Evolutionary conservation across 2,329 filamentous ascomycete genomes (phyloP).

Genomic region (Alternaria atra): DNA sequence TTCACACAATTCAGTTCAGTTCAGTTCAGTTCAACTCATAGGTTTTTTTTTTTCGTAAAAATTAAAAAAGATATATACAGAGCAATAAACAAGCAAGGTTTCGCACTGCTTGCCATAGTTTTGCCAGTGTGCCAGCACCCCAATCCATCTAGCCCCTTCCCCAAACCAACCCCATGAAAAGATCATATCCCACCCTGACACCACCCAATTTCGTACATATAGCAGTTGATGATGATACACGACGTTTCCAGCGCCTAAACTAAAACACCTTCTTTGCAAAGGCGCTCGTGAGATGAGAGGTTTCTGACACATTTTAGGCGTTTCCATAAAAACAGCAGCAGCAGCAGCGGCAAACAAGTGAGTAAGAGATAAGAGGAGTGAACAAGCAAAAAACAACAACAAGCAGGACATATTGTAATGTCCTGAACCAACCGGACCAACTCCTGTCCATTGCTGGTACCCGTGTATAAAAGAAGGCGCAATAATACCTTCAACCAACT

Average conservation of each 20-base stretch:
- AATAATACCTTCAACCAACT: background rate
- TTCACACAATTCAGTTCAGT: background rate
- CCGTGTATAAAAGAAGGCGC: conserved; percentile 27
- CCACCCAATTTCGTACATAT: conserved; percentile 26
- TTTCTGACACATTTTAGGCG: conserved; percentile 33
- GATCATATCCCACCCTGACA: conserved; percentile 21
- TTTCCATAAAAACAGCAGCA: conserved; percentile 6
- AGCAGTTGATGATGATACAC: conserved; percentile 37
- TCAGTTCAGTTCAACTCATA: background rate
- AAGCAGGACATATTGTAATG: conserved; percentile 17
- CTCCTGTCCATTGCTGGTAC: conserved; percentile 33
- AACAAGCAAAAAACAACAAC: conserved; percentile 1
- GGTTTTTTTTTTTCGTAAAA: conserved; percentile 14
- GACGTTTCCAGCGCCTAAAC: conserved; percentile 40
- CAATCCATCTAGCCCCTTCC: conserved; percentile 20
- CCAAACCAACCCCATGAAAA: background rate
- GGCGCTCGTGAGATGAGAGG: conserved; percentile 39
- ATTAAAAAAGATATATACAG: conserved; percentile 33
- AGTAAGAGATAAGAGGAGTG: background rate
- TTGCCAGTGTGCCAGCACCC: conserved; percentile 33
- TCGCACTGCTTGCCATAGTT: conserved; percentile 13
- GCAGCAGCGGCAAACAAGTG: background rate
- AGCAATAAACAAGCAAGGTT: conserved; percentile 14
- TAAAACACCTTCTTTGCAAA: conserved; percentile 22
- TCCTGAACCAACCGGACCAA: conserved; percentile 10